Evolutionary conservation across 2,329 filamentous ascomycete species (phyloP).

Genomic region (Cytospora piceae): DNA sequence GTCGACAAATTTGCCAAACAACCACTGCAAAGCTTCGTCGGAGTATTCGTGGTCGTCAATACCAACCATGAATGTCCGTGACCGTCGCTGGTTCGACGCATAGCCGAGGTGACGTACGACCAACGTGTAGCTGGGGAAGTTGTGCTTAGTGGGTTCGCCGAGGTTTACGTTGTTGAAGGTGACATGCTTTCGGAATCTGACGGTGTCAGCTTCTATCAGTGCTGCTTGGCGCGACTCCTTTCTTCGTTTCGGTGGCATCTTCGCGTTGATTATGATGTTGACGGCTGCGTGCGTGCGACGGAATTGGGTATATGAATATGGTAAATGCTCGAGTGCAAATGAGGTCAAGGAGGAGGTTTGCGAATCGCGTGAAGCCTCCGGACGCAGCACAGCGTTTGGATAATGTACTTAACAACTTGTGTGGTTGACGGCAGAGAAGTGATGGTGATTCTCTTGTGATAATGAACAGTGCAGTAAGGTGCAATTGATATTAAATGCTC

Average conservation of each 20-base stretch:
- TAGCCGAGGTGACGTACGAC: slow-evolving; percentile 88
- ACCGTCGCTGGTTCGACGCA: slow-evolving; percentile 71
- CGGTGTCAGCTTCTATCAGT: slow-evolving; percentile 47
- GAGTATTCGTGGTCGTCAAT: slow-evolving; percentile 92
- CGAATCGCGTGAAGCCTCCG: background rate
- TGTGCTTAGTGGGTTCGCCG: slow-evolving; percentile 62
- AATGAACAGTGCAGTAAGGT: slow-evolving; percentile 4
- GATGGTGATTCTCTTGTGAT: slow-evolving; percentile 7
- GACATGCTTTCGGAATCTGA: slow-evolving; percentile 63
- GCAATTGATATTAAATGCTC: background rate
- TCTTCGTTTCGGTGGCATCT: slow-evolving; percentile 43
- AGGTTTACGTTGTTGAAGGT: slow-evolving; percentile 63
- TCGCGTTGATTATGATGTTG: slow-evolving; percentile 10
- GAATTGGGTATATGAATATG: background rate
- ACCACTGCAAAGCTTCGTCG: slow-evolving; percentile 89
- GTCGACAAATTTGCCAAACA: slow-evolving; percentile 88
- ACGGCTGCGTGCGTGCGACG: slow-evolving; percentile 7
- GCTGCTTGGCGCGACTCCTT: background rate
- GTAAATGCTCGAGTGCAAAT: background rate
- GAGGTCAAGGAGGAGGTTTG: background rate
- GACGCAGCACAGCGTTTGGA: background rate
- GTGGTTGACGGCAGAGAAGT: background rate
- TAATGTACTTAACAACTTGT: background rate
- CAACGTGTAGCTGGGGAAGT: slow-evolving; percentile 73
- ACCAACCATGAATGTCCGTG: slow-evolving; percentile 87